A percentile compares a stretch with the other conserved stretches of the same genome.
Evolutionary conservation across 495 filamentous ascomycete genomes (phyloP).

Genomic region (Penicillium verhagenii): DNA sequence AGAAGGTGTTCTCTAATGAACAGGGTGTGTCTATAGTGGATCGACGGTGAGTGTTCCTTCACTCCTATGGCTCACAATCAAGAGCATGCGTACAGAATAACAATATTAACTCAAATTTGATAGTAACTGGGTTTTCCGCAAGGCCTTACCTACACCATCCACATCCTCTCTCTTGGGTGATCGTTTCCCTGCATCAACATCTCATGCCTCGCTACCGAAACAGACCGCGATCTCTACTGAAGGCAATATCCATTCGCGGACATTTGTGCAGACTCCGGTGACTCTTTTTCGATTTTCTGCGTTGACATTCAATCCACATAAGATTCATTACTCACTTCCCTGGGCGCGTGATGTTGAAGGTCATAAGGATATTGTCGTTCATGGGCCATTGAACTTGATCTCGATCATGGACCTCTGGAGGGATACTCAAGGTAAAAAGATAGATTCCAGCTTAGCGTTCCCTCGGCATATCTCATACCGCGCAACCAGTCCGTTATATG

Average conservation of each 20-base stretch:
- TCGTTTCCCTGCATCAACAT: slow-evolving; percentile 2
- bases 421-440: slow-evolving; percentile 32
- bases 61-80: background rate
- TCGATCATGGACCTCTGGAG: slow-evolving; percentile 65
- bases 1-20: slow-evolving; percentile 56
- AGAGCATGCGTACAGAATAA: no score
- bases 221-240: slow-evolving; percentile 24
- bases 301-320: slow-evolving; percentile 70
- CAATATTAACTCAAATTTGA: no score
- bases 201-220: slow-evolving; percentile 20
- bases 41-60: slow-evolving; percentile 36
- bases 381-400: slow-evolving; percentile 63
- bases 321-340: slow-evolving; percentile 64
- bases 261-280: slow-evolving; percentile 52
- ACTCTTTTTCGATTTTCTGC: slow-evolving; percentile 71
- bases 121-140: slow-evolving; percentile 62
- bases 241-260: slow-evolving; percentile 36
- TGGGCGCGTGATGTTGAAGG: slow-evolving; percentile 61
- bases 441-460: slow-evolving; percentile 20
- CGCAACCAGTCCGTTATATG: slow-evolving; percentile 60
- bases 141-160: slow-evolving; percentile 35
- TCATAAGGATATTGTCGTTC: slow-evolving; percentile 59
- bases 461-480: slow-evolving; percentile 57
- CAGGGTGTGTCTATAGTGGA: slow-evolving; percentile 54
- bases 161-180: slow-evolving; percentile 15